Base-by-base conservation (phyloP, 2,329 filamentous ascomycete genomes). In the Claviceps citrina region DNA sequence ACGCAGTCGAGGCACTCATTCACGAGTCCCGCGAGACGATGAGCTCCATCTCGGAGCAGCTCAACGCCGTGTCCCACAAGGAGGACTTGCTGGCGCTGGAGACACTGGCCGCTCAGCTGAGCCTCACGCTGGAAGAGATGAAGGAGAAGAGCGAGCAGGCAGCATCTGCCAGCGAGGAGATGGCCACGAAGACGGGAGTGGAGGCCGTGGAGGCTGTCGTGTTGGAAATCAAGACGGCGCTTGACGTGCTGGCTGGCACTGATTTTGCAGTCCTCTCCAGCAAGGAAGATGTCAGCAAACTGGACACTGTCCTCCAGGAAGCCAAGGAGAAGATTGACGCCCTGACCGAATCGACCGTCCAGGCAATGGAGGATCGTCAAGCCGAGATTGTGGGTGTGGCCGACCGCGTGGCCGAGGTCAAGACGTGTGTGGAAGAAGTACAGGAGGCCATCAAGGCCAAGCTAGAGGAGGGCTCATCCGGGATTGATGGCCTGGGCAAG, bases 341-440 rank as follows among this genome's bases (percentile, higher is more conserved):
- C 3, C 78, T 87, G 41, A 77, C 81, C 35, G 79, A 84, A 32
- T 66, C 82, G 19, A 85, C 80, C 13, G 76, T 77, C 2, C 84
- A 84, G 59, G 80, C 81, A 1, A 80, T 91, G 34, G 84, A 91
- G 39, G 81, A 89, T 43, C 81, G 85, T 20, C 85, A 89, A 53
- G 73, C 80, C 33, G 89, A 95, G 56, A 85, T 84, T 40, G 78
- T 80, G 18, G 78, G 77, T 12, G 74, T 94, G 19, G 71, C 81
- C 12, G 80, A 89, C 44, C 79, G 80, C 42, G 80, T 96, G 13
- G 71, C 73, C 1, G 84, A 86, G 50, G 77, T 93, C 53, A 89
- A 84, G 63, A 62, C 65, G 0, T 76, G 85, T 51, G 66, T 96
- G 1, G 77, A 83, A 42, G 82, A 85, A 39, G 75, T 95, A 50